phyloP scores from a whole-genome alignment of 179 eudicot species.

The Silene coronaria region DNA sequence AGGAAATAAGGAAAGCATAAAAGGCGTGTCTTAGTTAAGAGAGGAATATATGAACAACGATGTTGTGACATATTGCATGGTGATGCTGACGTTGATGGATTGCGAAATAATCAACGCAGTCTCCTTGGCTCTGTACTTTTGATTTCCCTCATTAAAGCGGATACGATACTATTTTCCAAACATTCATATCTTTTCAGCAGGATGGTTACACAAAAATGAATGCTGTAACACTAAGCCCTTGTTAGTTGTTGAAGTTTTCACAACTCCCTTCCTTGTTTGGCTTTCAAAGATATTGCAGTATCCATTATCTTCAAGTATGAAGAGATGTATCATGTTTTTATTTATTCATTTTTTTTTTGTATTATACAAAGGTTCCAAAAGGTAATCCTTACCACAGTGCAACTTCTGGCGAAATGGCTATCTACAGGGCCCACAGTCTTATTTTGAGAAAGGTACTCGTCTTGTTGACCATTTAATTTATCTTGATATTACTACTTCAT shows the following conservation, averaged over 20 bases:
- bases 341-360: neutral
- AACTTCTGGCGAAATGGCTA: slow-evolving; percentile 93
- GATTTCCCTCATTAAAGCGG: neutral
- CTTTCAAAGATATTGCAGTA: neutral
- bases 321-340: neutral
- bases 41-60: neutral
- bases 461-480: neutral
- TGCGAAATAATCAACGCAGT: neutral
- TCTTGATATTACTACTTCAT: neutral
- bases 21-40: neutral
- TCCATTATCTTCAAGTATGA: slow-evolving; percentile 6
- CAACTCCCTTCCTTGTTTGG: neutral
- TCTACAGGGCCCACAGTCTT: slow-evolving; percentile 78
- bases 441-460: slow-evolving; percentile 62
- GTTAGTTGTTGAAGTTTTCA: neutral
- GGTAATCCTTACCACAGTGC: slow-evolving; percentile 99
- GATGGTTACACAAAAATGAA: neutral
- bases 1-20: neutral
- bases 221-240: neutral
- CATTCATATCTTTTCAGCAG: neutral
- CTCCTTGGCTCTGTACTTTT: neutral
- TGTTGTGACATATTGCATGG: neutral
- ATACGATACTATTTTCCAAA: neutral
- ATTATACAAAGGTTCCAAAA: slow-evolving; percentile 63
- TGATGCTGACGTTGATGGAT: neutral